These are phyloP conservation scores for Sequoiadendron giganteum DNA, from an alignment of 75 land plant genomes.

Conservation along the genomic window DNA sequence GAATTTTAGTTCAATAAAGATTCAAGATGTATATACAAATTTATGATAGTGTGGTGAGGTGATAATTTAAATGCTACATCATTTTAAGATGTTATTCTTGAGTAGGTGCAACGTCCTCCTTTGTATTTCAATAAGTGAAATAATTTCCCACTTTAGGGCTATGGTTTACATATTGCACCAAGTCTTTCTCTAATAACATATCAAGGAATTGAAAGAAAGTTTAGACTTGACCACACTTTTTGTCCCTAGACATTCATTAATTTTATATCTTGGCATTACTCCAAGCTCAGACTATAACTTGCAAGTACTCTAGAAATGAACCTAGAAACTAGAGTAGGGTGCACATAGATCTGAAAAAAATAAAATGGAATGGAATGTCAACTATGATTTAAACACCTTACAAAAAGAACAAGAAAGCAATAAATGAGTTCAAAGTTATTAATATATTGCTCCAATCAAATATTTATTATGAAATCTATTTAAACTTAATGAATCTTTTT, in stretches of 20 bases:
- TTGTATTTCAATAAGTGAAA: not conserved
- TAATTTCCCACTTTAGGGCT: not conserved
- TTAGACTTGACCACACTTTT: not conserved
- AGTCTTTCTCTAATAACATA: not conserved
- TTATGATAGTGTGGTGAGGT: too few species aligned
- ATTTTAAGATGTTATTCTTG: too few species aligned
- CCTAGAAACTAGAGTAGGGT: conserved; percentile 27
- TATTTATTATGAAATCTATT: too few species aligned
- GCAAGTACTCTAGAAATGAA: conserved; percentile 24
- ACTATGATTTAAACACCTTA: not conserved
- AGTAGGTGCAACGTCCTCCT: too few species aligned
- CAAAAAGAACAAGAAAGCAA: too few species aligned
- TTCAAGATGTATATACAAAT: too few species aligned
- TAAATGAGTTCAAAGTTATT: too few species aligned
- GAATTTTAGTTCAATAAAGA: too few species aligned
- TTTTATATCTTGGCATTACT: not conserved
- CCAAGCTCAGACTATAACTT: not conserved
- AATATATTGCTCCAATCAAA: too few species aligned
- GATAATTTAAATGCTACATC: too few species aligned
- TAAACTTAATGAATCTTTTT: too few species aligned
- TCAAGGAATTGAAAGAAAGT: too few species aligned
- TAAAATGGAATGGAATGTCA: conserved; percentile 23
- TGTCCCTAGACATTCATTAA: not conserved
- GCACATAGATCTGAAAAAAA: conserved; percentile 20
- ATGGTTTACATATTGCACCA: not conserved